phyloP scores from a whole-genome alignment of 495 filamentous ascomycete genomes.

The Trichoderma reesei region DNA sequence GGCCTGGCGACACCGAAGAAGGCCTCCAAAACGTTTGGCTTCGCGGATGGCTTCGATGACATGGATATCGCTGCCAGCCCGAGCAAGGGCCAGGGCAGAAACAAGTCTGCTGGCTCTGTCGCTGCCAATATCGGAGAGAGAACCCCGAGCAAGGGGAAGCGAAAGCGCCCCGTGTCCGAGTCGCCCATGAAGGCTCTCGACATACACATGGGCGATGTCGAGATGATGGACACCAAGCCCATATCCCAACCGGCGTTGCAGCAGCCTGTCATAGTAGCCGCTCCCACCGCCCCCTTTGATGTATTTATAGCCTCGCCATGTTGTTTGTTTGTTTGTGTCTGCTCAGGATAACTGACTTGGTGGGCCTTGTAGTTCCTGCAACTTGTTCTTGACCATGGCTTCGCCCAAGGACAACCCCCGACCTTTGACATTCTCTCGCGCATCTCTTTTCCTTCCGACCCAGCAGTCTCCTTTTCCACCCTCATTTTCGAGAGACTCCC shows the following conservation, averaged over 20 bases:
- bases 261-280: conserved; percentile 9
- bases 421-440: conserved; percentile 34
- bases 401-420: conserved; percentile 24
- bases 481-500: conserved; percentile 35
- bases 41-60: conserved; percentile 46
- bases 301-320: conserved; percentile 17
- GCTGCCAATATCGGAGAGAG: conserved; percentile 29
- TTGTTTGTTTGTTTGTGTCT: neutral
- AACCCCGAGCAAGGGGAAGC: conserved; percentile 39
- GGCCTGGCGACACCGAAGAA: conserved; percentile 38
- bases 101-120: conserved; percentile 25
- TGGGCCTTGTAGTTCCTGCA: conserved; percentile 26
- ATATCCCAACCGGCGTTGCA: conserved; percentile 11
- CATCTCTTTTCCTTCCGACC: conserved; percentile 31
- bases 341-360: conserved; percentile 16
- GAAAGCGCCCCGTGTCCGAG: conserved; percentile 41
- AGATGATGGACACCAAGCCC: conserved; percentile 19
- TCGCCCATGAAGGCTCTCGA: conserved; percentile 42
- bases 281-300: conserved; percentile 22
- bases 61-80: conserved; percentile 39
- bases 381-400: conserved; percentile 34
- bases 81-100: conserved; percentile 27
- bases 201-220: conserved; percentile 27
- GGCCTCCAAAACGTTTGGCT: conserved; percentile 28
- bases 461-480: conserved; percentile 29